Conservation (phyloP, 176 grass and related monocot genomes). For the Neostapfia colusana region DNA sequence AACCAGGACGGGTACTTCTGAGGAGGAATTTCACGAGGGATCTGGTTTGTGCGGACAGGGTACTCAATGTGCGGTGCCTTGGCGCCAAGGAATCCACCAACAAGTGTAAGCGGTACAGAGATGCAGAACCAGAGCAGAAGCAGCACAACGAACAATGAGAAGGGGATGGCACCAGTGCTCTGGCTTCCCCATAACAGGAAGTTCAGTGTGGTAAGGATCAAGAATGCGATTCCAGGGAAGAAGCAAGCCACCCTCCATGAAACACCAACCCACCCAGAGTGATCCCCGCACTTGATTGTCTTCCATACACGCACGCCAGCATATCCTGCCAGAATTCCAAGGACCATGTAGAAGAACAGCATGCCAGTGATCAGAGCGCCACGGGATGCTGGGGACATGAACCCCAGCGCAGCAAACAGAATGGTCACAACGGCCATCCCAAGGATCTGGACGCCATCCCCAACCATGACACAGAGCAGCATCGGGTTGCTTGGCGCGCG, state of each 20-base stretch:
- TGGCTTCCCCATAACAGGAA: slow-evolving; percentile 84
- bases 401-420: slow-evolving; percentile 68
- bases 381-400: slow-evolving; percentile 77
- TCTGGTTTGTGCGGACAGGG: too few relatives aligned
- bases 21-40: too few relatives aligned
- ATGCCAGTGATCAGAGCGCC: slow-evolving; percentile 72
- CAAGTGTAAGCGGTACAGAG: slow-evolving; percentile 68
- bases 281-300: slow-evolving; percentile 69
- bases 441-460: slow-evolving; percentile 77
- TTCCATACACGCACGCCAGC: slow-evolving; percentile 63
- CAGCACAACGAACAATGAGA: slow-evolving; percentile 64
- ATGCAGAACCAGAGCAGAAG: slow-evolving; percentile 83
- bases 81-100: slow-evolving; percentile 70
- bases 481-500: slow-evolving; percentile 62
- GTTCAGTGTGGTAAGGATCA: slow-evolving; percentile 77
- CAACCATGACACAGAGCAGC: slow-evolving; percentile 74
- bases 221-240: slow-evolving; percentile 79
- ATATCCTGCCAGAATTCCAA: slow-evolving; percentile 72
- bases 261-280: slow-evolving; percentile 63
- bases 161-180: slow-evolving; percentile 71
- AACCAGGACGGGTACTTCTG: too few relatives aligned
- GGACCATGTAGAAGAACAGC: slow-evolving; percentile 75
- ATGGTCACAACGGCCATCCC: slow-evolving; percentile 78
- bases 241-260: slow-evolving; percentile 70
- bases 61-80: slow-evolving; percentile 75